Evolutionary conservation across 129 eudicot species (phyloP).

Genomic region (Calendula officinalis): DNA sequence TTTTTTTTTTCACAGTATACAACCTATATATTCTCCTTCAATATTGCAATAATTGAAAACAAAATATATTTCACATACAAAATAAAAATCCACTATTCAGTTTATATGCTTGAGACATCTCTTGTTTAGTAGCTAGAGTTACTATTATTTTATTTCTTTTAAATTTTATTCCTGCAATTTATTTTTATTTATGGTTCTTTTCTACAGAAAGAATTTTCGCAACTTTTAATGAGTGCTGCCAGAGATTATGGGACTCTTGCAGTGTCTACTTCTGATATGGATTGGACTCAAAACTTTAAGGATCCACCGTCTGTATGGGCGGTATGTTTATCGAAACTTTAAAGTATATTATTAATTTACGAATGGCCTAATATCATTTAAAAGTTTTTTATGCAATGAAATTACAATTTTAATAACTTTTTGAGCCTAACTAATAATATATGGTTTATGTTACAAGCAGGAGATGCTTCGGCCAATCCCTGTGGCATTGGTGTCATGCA

Average conservation of each 20-base stretch:
- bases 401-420: too few relatives aligned
- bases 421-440: too few relatives aligned
- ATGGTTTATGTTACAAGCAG: slow-evolving; percentile 33
- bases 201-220: slow-evolving; percentile 89
- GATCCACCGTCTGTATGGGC: slow-evolving; percentile 93
- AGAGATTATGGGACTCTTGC: slow-evolving; percentile 86
- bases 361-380: too few relatives aligned
- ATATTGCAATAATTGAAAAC: background rate
- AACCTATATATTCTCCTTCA: background rate
- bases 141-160: background rate
- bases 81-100: background rate
- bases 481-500: slow-evolving; percentile 81
- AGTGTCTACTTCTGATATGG: slow-evolving; percentile 74
- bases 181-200: background rate
- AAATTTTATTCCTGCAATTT: background rate
- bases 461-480: slow-evolving; percentile 96
- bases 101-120: slow-evolving; percentile 2
- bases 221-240: slow-evolving; percentile 77
- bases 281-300: slow-evolving; percentile 83
- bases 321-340: slow-evolving; percentile 40
- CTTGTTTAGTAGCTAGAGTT: background rate
- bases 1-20: background rate
- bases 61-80: background rate
- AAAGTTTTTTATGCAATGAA: too few relatives aligned
- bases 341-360: background rate